A percentile compares a stretch with the other conserved stretches of the same genome.
Evolutionary conservation across 129 eudicot genomes (phyloP).

Genomic region (Helianthus annuus): HanXRQr2.0-SUNRISE NC_035439.2:4677993-4678492

Average conservation of each 20-base stretch:
- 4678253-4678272: neutral
- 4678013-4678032: no score
- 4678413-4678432: constrained; percentile 8
- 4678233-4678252: neutral
- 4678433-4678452: neutral
- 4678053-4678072: no score
- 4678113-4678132: no score
- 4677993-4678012: no score
- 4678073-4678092: no score
- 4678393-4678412: neutral
- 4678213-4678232: no score
- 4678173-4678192: no score
- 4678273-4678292: neutral
- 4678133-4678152: no score
- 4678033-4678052: no score
- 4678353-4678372: neutral
- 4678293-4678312: constrained; percentile 19
- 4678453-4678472: neutral
- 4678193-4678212: no score
- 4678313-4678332: constrained; percentile 6
- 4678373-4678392: neutral
- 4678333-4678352: neutral
- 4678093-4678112: no score
- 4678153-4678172: no score
- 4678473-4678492: constrained; percentile 6